Evolutionary conservation across 345 rosid genomes (phyloP), one percentile per base, ranked within the genome.

Genomic region (Pugionium dolabratum): DNA sequence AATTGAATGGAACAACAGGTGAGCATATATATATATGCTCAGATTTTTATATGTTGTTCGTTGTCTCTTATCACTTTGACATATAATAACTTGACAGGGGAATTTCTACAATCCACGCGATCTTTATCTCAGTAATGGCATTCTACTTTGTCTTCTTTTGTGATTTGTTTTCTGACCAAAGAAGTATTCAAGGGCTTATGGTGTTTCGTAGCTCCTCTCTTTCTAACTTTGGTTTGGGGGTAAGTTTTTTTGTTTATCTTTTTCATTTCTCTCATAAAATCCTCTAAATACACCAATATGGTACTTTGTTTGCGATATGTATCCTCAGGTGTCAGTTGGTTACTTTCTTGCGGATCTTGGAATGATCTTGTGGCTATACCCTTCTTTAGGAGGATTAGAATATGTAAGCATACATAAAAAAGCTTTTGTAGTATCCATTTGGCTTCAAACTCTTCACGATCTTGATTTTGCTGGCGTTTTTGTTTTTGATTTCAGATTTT

Each of bases 1-100:
- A 43, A 62, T 80, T 50, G 96, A 92, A 64, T 92, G 98, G 98
- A 89, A 87, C 71, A 89, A 92, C 49, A 79, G 96, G 98, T 87
- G 70, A 77, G 76, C 50, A 9, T 7, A 6, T 8, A 6, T 2
- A 37, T 18, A 9, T 7, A 39, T 39, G 54, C 44, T 45, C 18
- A 18, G 18, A 41, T 51, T 53, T 40, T 52, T 32, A 29, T 34
- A 41, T 47, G 10, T 31, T 74, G 11, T 64, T 48, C 35, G 52
- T 31, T 32, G 30, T 45, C n/a, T n/a, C 50, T 52, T 33, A 50
- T 51, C 43, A 64, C 37, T 57, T 63, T 39, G 26, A 42, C 48
- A 31, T 56, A 48, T 53, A 46, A 28, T 64, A 34, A 52, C 64
- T 66, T 72, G 62, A 73, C 90, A 92, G 96, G 69, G 93, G 84